Evolutionary conservation across 169 alveolate genomes (phyloP).

Genomic region (Plasmodium gallinaceum): DNA sequence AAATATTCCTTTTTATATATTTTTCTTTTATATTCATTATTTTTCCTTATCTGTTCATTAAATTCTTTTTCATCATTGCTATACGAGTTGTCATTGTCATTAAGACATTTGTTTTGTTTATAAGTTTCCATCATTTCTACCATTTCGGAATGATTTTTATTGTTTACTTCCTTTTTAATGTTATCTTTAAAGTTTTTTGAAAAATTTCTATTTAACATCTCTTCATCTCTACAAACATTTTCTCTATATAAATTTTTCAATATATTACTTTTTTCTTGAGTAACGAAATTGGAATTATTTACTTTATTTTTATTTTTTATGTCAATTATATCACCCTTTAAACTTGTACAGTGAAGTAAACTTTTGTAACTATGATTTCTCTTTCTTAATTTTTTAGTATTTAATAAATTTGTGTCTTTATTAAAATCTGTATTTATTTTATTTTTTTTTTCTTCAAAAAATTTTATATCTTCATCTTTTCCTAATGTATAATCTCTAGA

Average conservation of each 20-base stretch:
- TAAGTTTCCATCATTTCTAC: background rate
- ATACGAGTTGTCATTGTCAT: background rate
- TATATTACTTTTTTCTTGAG: conserved; percentile 22
- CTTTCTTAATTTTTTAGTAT: conserved; percentile 25
- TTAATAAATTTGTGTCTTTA: conserved; percentile 7
- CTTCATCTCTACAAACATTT: background rate
- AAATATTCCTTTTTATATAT: background rate
- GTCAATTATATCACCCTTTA: conserved; percentile 19
- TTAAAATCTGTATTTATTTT: background rate
- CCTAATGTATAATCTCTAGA: too few relatives aligned
- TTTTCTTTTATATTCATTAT: conserved; percentile 11
- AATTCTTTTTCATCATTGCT: background rate
- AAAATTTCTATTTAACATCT: conserved; percentile 3
- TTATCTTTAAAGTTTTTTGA: conserved; percentile 6
- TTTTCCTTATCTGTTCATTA: conserved; percentile 18
- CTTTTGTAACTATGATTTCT: conserved; percentile 2
- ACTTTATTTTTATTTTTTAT: conserved; percentile 8
- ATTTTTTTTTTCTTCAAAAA: background rate
- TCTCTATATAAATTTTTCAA: conserved; percentile 32
- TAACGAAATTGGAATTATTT: conserved; percentile 11
- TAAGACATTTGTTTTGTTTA: conserved; percentile 23
- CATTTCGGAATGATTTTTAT: background rate
- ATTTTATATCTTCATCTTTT: too few relatives aligned
- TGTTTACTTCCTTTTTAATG: background rate
- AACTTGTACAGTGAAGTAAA: conserved; percentile 17